These are phyloP conservation scores for Debaryomyces castellii DNA, from an alignment of 805 yeast genomes.

Conservation along the genomic window DNA sequence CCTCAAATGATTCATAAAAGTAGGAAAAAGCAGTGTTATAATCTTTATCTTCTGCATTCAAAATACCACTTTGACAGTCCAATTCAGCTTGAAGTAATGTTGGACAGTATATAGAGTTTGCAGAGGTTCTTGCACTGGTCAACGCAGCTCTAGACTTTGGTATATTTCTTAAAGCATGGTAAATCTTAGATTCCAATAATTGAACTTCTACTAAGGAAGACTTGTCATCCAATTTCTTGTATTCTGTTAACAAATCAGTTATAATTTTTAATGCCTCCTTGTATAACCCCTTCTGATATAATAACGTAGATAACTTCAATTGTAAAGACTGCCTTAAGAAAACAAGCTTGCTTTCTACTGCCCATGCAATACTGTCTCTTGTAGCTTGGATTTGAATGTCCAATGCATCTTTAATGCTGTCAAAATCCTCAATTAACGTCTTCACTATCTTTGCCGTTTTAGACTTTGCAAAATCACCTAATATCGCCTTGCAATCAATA, in stretches of 20 bases:
- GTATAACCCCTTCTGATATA: constrained; percentile 63
- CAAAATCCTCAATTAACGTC: constrained; percentile 75
- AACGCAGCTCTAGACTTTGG: constrained; percentile 90
- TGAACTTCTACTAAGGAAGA: constrained; percentile 94
- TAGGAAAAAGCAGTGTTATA: constrained; percentile 94
- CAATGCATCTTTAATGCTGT: constrained; percentile 56
- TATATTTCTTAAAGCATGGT: constrained; percentile 85
- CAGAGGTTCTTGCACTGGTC: constrained; percentile 94
- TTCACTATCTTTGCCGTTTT: constrained; percentile 91
- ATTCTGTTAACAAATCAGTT: constrained; percentile 71
- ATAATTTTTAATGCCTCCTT: constrained; percentile 73
- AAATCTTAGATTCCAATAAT: constrained; percentile 83
- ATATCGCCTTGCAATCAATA: constrained; percentile 63
- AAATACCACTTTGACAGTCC: constrained; percentile 91
- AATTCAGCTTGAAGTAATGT: constrained; percentile 91
- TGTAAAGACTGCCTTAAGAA: constrained; percentile 88
- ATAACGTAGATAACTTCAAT: constrained; percentile 75
- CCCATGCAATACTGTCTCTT: constrained; percentile 83
- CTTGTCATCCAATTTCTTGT: constrained; percentile 93
- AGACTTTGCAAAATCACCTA: constrained; percentile 83
- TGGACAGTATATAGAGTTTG: constrained; percentile 95
- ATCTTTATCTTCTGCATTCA: constrained; percentile 96
- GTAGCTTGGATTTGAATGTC: constrained; percentile 74
- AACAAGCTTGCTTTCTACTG: constrained; percentile 75
- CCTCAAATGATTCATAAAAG: constrained; percentile 93